Evolutionary conservation across 345 rosid genomes (phyloP), one percentile per base, ranked within the genome.

Genomic region (Ceriops tagal): DNA sequence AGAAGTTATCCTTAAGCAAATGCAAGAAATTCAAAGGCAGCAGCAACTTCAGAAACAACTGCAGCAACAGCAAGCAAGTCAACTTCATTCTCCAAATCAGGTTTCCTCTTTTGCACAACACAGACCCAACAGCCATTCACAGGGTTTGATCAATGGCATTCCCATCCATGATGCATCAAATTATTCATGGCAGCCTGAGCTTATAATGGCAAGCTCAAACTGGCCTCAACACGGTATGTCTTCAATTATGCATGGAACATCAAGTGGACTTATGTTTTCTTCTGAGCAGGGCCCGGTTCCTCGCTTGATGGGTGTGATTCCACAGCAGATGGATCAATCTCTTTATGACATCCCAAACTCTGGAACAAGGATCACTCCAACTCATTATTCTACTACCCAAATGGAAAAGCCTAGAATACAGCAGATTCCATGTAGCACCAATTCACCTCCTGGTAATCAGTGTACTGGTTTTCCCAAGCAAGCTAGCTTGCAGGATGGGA

Each of bases 21-120:
- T 89, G 79, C 96, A 89, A 64, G 96, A 90, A 51, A 73, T 82
- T 65, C 97, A 92, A 75, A 83, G 92, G 72, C 96, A 86, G 80
- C 86, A 85, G 67, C 86, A 84, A 21, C 76, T 84, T 70, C 83
- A 80, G 65, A 86, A 83, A 73, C 83, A 81, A 59, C 67, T 77
- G 70, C 89, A 74, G 79, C 83, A 78, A 70, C 85, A 78, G 57
- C 90, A 88, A 64, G 72, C 77, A 64, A 83, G 87, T 75, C 90
- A 84, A 69, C 71, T 75, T 63, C 82, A 67, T 77, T 79, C 89
- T 27, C 20, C 73, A 52, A 81, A 82, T 83, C 83, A 83, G 61
- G 71, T 79, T 81, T 73, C 88, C 60, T 70, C 82, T 31, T 68
- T 78, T 73, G 75, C 74, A 39, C 86, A 83, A 56, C 92, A 80